phyloP scores from a whole-genome alignment of 306 rosid species.

The Vigna unguiculata region DNA sequence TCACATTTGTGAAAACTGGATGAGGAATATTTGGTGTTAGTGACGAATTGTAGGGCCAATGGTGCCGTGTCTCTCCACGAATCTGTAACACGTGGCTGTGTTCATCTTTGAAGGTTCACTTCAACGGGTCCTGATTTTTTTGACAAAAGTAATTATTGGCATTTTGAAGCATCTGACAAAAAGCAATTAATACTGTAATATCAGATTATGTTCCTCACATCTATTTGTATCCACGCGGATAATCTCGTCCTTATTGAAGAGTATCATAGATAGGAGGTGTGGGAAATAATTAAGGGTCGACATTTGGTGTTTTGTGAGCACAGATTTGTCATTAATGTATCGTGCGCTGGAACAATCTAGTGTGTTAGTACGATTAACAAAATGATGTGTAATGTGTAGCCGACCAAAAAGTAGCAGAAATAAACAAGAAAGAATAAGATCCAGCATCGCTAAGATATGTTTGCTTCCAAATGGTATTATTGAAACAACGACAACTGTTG shows the following conservation, averaged over 20 bases:
- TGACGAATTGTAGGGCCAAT: conserved; percentile 59
- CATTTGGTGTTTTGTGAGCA: conserved; percentile 34
- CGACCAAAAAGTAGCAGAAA: conserved; percentile 44
- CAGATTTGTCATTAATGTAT: conserved; percentile 32
- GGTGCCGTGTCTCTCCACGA: conserved; percentile 54
- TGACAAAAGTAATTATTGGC: conserved; percentile 37
- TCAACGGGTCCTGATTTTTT: conserved; percentile 51
- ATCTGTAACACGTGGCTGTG: conserved; percentile 56
- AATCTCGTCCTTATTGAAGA: conserved; percentile 37
- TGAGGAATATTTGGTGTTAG: conserved; percentile 48
- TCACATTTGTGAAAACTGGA: not conserved
- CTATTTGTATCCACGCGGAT: conserved; percentile 29
- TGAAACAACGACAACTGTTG: conserved; percentile 23
- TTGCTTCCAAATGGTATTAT: conserved; percentile 35
- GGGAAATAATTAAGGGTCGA: conserved; percentile 39
- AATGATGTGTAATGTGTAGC: conserved; percentile 33
- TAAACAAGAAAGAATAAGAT: conserved; percentile 46
- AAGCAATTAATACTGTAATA: conserved; percentile 38
- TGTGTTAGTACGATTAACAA: conserved; percentile 35
- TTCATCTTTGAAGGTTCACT: conserved; percentile 49
- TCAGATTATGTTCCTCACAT: conserved; percentile 34
- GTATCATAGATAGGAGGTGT: conserved; percentile 26
- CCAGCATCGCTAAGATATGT: conserved; percentile 40
- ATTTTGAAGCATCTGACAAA: conserved; percentile 44
- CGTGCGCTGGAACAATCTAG: conserved; percentile 19